Evolutionary conservation across 495 filamentous ascomycete genomes (phyloP).

Genomic region (Aspergillus saccharolyticus): DNA sequence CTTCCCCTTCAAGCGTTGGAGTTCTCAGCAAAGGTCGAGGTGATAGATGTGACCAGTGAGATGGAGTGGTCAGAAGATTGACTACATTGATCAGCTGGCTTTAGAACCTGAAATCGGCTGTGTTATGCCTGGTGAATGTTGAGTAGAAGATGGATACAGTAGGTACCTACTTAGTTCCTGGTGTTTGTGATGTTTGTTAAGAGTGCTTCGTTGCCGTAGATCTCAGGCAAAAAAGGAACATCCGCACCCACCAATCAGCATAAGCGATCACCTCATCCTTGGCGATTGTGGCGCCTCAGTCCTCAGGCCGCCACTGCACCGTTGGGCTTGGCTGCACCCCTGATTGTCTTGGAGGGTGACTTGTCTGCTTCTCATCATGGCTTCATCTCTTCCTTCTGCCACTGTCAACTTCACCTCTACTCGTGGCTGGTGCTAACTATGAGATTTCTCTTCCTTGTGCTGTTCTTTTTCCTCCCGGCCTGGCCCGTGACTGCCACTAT

Average conservation of each 20-base stretch:
- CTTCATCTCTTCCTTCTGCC: neutral
- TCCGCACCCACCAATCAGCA: neutral
- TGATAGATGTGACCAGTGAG: too few species aligned
- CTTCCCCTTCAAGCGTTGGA: too few species aligned
- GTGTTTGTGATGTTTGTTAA: too few species aligned
- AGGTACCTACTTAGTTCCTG: too few species aligned
- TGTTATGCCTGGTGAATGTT: too few species aligned
- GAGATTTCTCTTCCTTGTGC: neutral
- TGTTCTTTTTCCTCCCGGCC: slow-evolving; percentile 18
- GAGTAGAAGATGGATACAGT: too few species aligned
- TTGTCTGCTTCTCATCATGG: neutral
- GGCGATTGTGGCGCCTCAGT: neutral
- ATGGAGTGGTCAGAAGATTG: too few species aligned
- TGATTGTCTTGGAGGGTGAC: neutral
- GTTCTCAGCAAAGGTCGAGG: too few species aligned
- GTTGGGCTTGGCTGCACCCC: neutral
- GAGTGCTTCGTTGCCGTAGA: neutral
- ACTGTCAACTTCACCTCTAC: neutral
- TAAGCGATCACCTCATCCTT: neutral
- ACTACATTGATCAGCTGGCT: too few species aligned
- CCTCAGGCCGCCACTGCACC: too few species aligned
- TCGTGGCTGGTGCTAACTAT: neutral
- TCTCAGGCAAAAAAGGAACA: neutral
- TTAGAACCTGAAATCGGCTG: too few species aligned
- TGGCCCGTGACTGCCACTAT: slow-evolving; percentile 41